Conservation (phyloP, 2,329 filamentous ascomycete genomes). For the Colletotrichum musicola region DNA sequence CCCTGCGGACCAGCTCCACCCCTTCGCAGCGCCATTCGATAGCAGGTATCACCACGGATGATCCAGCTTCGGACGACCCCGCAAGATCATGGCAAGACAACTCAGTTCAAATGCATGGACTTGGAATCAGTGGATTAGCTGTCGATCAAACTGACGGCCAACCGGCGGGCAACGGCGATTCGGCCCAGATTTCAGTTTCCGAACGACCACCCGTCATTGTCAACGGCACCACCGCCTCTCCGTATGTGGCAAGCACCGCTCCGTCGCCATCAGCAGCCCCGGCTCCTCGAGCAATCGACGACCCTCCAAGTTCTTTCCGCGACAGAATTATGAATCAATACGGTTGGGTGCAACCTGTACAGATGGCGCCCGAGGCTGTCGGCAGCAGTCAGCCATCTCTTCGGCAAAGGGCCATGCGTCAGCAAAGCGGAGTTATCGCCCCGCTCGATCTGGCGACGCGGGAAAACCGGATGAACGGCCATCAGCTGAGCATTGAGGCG, state of each 20-base stretch:
- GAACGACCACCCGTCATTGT: constrained; percentile 50
- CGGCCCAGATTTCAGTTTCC: constrained; percentile 38
- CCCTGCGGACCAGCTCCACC: constrained; percentile 50
- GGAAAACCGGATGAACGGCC: constrained; percentile 54
- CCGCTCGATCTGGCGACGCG: constrained; percentile 68
- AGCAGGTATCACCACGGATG: constrained; percentile 12
- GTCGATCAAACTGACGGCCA: constrained; percentile 19
- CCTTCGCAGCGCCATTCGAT: constrained; percentile 33
- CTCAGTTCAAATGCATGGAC: constrained; percentile 44
- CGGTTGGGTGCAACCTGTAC: constrained; percentile 27
- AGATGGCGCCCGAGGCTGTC: constrained; percentile 42
- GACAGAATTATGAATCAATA: constrained; percentile 55
- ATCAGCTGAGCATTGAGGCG: constrained; percentile 52
- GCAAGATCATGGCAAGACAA: constrained; percentile 43
- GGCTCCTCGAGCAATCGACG: constrained; percentile 44
- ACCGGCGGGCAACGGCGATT: constrained; percentile 1
- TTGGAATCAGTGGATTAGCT: constrained; percentile 28
- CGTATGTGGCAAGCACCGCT: constrained; percentile 23
- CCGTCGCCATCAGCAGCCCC: constrained; percentile 29
- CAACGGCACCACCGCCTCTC: constrained; percentile 49
- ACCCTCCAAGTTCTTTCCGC: constrained; percentile 52
- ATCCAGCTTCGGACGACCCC: constrained; percentile 42
- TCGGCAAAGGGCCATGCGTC: constrained; percentile 54
- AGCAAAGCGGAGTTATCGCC: constrained; percentile 64
- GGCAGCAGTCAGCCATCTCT: constrained; percentile 48